Evolutionary conservation across 192 early-diverging fungal genomes (phyloP).

Genomic region (Backusella psychrophila): DNA sequence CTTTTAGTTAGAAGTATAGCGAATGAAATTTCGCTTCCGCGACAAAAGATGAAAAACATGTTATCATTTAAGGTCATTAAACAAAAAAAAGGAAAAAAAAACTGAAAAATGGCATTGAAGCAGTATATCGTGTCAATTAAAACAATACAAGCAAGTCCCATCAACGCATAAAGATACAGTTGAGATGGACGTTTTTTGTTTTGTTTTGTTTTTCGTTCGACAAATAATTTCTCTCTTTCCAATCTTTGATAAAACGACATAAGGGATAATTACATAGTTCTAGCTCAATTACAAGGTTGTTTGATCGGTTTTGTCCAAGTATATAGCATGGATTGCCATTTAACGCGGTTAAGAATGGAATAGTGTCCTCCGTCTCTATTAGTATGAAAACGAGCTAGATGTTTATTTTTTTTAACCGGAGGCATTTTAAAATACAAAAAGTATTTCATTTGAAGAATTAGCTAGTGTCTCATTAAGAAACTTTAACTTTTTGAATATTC

Average conservation of each 20-base stretch:
- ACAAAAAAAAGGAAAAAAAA: too few relatives aligned
- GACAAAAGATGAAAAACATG: too few relatives aligned
- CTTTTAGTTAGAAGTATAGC: too few relatives aligned
- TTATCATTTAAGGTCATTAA: too few relatives aligned
- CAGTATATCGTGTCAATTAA: background rate
- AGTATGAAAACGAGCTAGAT: background rate
- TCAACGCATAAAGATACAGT: background rate
- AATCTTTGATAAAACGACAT: background rate
- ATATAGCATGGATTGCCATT: background rate
- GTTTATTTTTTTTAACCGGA: background rate
- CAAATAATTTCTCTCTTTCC: background rate
- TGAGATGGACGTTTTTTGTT: background rate
- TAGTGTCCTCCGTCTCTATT: too few relatives aligned
- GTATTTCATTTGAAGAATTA: background rate
- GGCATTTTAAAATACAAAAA: background rate
- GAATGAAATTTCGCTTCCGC: too few relatives aligned
- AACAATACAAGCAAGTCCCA: background rate
- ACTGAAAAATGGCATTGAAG: background rate
- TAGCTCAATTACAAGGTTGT: too few relatives aligned
- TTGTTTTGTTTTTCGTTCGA: too few relatives aligned
- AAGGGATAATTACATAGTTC: too few relatives aligned
- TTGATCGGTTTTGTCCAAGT: background rate
- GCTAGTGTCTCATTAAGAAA: background rate
- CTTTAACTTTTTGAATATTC: background rate
- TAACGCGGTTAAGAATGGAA: background rate